Percentiles rank a stretch among this genome's conserved stretches.
phyloP scores from a whole-genome alignment of 495 filamentous ascomycete genomes.

The Thermothielavioides terrestris region DNA sequence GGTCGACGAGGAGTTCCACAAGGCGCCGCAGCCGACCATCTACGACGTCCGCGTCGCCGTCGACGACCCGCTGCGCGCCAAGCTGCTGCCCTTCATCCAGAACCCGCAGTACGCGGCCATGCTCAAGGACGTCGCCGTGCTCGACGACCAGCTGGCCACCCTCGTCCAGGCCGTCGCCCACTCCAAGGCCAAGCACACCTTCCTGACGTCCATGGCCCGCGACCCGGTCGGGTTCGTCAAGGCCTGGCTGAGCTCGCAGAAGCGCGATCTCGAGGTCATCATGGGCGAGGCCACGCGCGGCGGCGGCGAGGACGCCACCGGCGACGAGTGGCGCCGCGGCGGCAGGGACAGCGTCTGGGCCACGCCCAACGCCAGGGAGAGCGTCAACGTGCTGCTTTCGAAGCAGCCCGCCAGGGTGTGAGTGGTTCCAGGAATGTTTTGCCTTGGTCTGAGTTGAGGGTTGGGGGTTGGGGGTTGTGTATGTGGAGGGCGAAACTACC shows the following conservation, averaged over 20 bases:
- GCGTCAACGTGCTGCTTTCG: conserved; percentile 45
- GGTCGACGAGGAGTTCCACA: conserved; percentile 77
- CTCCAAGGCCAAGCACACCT: conserved; percentile 76
- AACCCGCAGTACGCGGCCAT: conserved; percentile 49
- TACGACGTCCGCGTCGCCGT: conserved; percentile 82
- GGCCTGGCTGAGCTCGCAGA: conserved; percentile 80
- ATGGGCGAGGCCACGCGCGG: conserved; percentile 69
- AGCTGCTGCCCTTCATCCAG: conserved; percentile 51
- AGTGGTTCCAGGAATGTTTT: background rate
- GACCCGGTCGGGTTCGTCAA: conserved; percentile 77
- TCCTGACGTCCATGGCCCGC: conserved; percentile 62
- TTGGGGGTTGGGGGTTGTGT: too few relatives aligned
- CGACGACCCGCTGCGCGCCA: conserved; percentile 69
- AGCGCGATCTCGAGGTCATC: conserved; percentile 81
- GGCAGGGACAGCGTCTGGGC: conserved; percentile 45
- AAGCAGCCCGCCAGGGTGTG: conserved; percentile 23
- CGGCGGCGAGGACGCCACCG: conserved; percentile 50
- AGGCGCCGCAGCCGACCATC: conserved; percentile 56
- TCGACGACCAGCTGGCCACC: conserved; percentile 79
- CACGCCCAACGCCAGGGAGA: conserved; percentile 46
- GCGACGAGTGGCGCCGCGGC: conserved; percentile 50
- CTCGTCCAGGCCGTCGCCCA: conserved; percentile 69
- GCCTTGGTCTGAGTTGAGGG: background rate
- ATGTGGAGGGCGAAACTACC: too few relatives aligned
- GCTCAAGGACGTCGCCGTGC: conserved; percentile 57